phyloP scores from a whole-genome alignment of 2,329 filamentous ascomycete species.

The Pestalotiopsis sp. region DNA sequence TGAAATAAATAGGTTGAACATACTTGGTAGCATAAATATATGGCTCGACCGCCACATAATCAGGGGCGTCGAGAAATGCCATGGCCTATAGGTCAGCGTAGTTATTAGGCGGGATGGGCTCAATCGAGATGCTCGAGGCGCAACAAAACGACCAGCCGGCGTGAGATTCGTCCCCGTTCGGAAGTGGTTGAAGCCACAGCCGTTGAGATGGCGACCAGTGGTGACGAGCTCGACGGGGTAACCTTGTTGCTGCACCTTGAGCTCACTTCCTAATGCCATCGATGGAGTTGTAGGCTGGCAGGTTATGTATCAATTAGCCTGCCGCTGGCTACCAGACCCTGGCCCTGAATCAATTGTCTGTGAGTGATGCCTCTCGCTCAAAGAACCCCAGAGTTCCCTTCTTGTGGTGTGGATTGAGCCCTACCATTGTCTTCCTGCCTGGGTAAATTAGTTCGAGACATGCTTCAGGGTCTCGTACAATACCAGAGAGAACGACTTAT shows the following conservation, averaged over 20 bases:
- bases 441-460: not conserved
- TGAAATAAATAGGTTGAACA: too few species aligned
- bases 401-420: not conserved
- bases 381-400: not conserved
- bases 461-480: not conserved
- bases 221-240: constrained; percentile 9
- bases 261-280: not conserved
- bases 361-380: not conserved
- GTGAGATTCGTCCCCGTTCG: constrained; percentile 1
- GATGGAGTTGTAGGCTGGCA: not conserved
- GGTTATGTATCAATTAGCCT: not conserved
- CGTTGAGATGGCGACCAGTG: not conserved
- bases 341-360: not conserved
- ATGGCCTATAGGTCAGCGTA: not conserved
- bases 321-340: not conserved
- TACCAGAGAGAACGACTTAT: not conserved
- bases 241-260: constrained; percentile 14
- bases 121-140: not conserved
- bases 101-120: not conserved
- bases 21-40: not conserved
- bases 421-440: not conserved
- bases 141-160: not conserved
- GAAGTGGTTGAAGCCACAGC: constrained; percentile 3
- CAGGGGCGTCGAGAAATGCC: not conserved
- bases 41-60: not conserved